These are phyloP conservation scores for Naganishia vaughanmartiniae DNA, from an alignment of 768 basidiomycete genomes.

Conservation along the genomic window DNA sequence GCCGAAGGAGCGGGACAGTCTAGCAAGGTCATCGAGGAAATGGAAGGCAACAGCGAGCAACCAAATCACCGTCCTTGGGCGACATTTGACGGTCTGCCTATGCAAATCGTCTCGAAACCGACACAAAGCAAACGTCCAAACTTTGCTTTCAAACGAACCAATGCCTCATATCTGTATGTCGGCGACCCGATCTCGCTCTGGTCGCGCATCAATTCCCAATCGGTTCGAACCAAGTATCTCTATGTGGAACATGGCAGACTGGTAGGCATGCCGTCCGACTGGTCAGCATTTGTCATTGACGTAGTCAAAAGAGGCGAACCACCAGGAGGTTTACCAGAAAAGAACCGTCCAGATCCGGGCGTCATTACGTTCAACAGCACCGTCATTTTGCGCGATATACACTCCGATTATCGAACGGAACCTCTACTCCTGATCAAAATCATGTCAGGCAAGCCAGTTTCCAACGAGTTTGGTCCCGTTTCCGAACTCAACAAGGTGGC, in stretches of 20 bases:
- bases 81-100: conserved; percentile 83
- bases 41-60: conserved; percentile 20
- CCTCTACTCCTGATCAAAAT: conserved; percentile 87
- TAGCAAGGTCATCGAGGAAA: conserved; percentile 8
- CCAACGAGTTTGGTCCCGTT: conserved; percentile 79
- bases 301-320: conserved; percentile 70
- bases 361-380: conserved; percentile 80
- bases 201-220: conserved; percentile 94
- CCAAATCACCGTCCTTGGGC: conserved; percentile 62
- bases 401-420: conserved; percentile 79
- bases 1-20: conserved; percentile 5
- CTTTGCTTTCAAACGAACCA: conserved; percentile 57
- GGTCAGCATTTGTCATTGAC: conserved; percentile 93
- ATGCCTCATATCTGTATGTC: conserved; percentile 82
- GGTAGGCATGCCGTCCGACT: conserved; percentile 53
- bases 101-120: conserved; percentile 93
- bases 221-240: conserved; percentile 96
- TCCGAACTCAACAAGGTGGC: conserved; percentile 97
- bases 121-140: conserved; percentile 60
- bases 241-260: conserved; percentile 78
- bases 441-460: conserved; percentile 79
- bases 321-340: conserved; percentile 45
- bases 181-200: conserved; percentile 88
- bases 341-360: conserved; percentile 42
- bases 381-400: conserved; percentile 77